Evolutionary conservation across 257 asterid genomes (phyloP), one percentile per base, ranked within the genome.

Genomic region (Thymus mandschuricus): DNA sequence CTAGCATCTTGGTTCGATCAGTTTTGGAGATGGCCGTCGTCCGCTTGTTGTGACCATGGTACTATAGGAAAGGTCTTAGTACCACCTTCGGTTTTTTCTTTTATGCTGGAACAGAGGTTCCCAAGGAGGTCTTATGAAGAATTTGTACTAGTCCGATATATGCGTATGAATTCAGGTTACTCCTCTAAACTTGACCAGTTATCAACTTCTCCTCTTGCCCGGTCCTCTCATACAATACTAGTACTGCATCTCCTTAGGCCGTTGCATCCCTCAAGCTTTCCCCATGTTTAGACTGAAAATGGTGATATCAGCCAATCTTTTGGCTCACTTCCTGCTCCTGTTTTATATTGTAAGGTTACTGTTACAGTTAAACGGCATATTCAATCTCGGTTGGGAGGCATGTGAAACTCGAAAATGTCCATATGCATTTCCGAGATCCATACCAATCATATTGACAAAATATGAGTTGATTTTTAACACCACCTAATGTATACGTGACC

Each of bases 1-100:
- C 65, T 12, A n/a, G 10, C 15, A 74, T 3, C 15, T 54, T 30
- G 58, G 59, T 70, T 45, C 67, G 8, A n/a, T n/a, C 48, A 70
- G 5, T 15, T 30, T 38, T 58, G 38, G 59, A 3, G 71, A 28
- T 31, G 60, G 21, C 38, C n/a, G 21, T 57, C 21, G 21, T 21
- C 21, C 21, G 21, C 21, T 21, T 21, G 21, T 21, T 21, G 0
- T 21, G 21, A 21, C 21, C 21, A 21, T 21, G 21, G 21, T 21
- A 21, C 21, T 21, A 21, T 21, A 21, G 21, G 0, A 21, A 21
- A 21, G 49, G 75, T 10, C 21, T 10, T 3, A 27, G 34, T 54
- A 5, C 60, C 35, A 54, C 34, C 60, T 5, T 12, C 2, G 11
- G 5, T 21, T 8, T 21, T 54, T 28, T 54, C 0, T 1, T 27